Evolutionary conservation across 2,329 filamentous ascomycete genomes (phyloP).

Genomic region (Arachnopeziza araneosa): DNA sequence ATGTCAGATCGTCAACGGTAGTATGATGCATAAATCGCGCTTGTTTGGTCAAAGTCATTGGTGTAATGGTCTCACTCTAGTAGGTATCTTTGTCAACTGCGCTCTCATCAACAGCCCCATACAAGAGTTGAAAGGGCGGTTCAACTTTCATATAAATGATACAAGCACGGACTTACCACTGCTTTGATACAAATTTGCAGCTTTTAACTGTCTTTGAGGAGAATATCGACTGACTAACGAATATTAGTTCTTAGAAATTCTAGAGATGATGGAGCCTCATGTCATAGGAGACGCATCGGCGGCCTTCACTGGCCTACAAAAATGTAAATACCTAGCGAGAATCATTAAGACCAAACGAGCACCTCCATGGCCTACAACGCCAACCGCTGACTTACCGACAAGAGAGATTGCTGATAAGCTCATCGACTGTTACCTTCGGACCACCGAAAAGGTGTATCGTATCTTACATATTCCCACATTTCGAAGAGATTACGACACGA

Average conservation of each 20-base stretch:
- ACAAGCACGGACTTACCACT: too few species aligned
- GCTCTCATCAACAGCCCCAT: neutral
- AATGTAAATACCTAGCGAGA: conserved; percentile 48
- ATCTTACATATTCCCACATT: conserved; percentile 49
- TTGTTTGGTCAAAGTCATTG: conserved; percentile 54
- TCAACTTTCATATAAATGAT: too few species aligned
- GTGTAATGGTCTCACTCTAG: conserved; percentile 44
- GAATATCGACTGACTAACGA: conserved; percentile 12
- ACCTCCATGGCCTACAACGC: conserved; percentile 42
- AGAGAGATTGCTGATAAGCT: conserved; percentile 41
- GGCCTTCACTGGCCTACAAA: conserved; percentile 35
- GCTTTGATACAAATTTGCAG: too few species aligned
- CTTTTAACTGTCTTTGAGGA: conserved; percentile 10
- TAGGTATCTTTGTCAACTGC: conserved; percentile 28
- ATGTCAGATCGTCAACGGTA: conserved; percentile 33
- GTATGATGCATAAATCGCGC: conserved; percentile 49
- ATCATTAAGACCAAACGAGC: conserved; percentile 45
- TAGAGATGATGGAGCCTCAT: conserved; percentile 38
- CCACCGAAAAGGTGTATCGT: conserved; percentile 42
- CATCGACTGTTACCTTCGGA: conserved; percentile 43
- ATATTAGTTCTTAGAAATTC: conserved; percentile 38
- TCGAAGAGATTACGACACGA: conserved; percentile 40
- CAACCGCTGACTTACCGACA: conserved; percentile 41
- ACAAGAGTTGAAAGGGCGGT: too few species aligned
- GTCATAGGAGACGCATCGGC: conserved; percentile 35